Conservation (phyloP, 371 early-diverging fungal genomes). For the Ordospora pajunii region DNA sequence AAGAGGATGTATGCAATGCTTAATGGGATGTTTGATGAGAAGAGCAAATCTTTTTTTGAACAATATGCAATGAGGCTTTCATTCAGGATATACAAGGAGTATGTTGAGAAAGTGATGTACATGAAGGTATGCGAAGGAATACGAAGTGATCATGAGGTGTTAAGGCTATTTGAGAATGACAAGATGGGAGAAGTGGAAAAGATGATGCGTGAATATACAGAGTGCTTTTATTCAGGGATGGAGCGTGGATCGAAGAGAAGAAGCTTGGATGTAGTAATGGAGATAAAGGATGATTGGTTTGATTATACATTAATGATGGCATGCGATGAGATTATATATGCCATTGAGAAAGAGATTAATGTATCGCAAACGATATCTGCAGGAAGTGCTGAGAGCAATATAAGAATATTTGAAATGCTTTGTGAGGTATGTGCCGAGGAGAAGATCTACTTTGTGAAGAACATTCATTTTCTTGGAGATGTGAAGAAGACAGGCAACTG, state of each 20-base stretch:
- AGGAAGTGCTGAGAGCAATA: slow-evolving; percentile 26
- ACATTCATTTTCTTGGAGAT: slow-evolving; percentile 14
- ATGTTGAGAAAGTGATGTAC: neutral
- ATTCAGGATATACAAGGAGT: slow-evolving; percentile 17
- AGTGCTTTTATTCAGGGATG: neutral
- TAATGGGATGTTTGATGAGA: neutral
- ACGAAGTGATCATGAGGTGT: no score
- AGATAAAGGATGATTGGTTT: slow-evolving; percentile 3
- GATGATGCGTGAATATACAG: neutral
- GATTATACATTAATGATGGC: slow-evolving; percentile 25
- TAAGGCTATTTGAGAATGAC: neutral
- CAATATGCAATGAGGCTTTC: slow-evolving; percentile 5
- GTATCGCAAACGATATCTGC: slow-evolving; percentile 24
- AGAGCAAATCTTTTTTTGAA: neutral
- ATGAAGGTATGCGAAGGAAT: neutral
- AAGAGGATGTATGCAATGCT: neutral
- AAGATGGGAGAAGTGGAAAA: neutral
- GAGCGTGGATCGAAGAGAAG: neutral
- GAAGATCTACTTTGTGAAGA: slow-evolving; percentile 23
- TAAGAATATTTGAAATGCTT: slow-evolving; percentile 6
- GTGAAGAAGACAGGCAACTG: slow-evolving; percentile 1
- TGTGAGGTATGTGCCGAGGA: neutral
- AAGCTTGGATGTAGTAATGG: neutral
- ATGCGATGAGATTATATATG: neutral
- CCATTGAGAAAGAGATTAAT: slow-evolving; percentile 4